Base-by-base conservation (phyloP, 176 grass and related monocot species). In the Oryza glumipatula region DNA sequence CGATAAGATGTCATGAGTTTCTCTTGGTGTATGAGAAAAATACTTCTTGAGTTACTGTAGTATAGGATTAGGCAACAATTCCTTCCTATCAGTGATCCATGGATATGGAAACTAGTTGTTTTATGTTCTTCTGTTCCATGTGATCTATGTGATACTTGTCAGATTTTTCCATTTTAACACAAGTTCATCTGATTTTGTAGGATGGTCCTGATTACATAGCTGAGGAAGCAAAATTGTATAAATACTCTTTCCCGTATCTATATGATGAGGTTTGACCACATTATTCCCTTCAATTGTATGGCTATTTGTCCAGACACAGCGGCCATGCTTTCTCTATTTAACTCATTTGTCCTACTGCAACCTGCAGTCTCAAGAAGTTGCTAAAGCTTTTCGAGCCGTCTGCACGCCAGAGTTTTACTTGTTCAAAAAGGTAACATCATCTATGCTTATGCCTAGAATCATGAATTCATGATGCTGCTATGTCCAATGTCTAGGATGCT, bases 381-480 rank as follows among this genome's bases (percentile, higher is more conserved):
- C 95, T 12, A 92, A 86, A 30, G 90, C 83, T 85, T 98, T 95
- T 89, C 80, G 87, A 86, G 95, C 95, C 49, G 87, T 90, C 66
- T 98, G 95, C 83, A 98, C 95, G 7, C 95, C 95, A 49, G 93
- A 95, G 75, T 98, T 98, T 83, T 95, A 82, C 82, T 90, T 98
- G 76, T 98, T 93, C 77, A 98, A 95, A 80, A 98, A 98, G 41
- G 93, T 95, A 75, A 82, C 38, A 38, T 11, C 35, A 63, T 82
- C 11, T 10, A 74, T 78, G 19, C 56, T 1, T 46, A 65, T 43
- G 46, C 36, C 66, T 16, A 12, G 41, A 44, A 73, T 30, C 4
- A 21, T 64, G 44, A 68, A 77, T 75, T 58, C 9, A 15, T 64
- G 35, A 51, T 67, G 46, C 12, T 61, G 44, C 58, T 32, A 23